Evolutionary conservation across 345 rosid species (phyloP), one percentile per base, ranked within the genome.

Genomic region (Citrus mangshanensis): DNA sequence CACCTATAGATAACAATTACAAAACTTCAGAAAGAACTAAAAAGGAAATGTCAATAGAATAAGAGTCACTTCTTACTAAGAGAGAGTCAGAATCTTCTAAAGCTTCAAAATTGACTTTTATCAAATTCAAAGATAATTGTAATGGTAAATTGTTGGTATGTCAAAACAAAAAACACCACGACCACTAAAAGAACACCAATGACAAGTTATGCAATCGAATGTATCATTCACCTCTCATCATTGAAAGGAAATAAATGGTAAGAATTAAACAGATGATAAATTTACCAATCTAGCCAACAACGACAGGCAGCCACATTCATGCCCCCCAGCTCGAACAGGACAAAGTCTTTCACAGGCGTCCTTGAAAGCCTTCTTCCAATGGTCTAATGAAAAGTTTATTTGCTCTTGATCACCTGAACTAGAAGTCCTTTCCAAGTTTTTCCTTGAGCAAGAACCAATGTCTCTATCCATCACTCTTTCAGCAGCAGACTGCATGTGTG

Each of bases 301-400:
- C 1, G 88, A 82, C 78, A 93, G 85, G 89, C 99, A 95, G 68
- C 97, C 99, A 84, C 99, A 96, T 72, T 91, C 92, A 76, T 93
- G 97, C 10, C 97, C 97, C 19, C 86, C 92, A 77, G 95, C 98
- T 85, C 97, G 89, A 78, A 96, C 87, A 68, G 99, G 99, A 85
- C 99, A 96, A 76, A 96, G 89, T 81, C 97, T 92, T 86, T 92
- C 91, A 76, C 91, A 91, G 59, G 98, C 98, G 75, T 92, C 98
- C 85, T 85, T 87, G 89, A 96, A 92, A 62, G 97, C 99, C 75
- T 82, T 83, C 91, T 94, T 93, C 99, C 98, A 96, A 30, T 88
- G 94, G 72, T 88, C 94, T 75, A 91, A 73, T 59, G 98, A 90
- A 74, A 92, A 86, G 82, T 91, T 88, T 73, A 78, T 87, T 86